Evolutionary conservation across 495 filamentous ascomycete species (phyloP), one percentile per base, ranked within the genome.

Genomic region (Hyaloscypha variabilis): DNA sequence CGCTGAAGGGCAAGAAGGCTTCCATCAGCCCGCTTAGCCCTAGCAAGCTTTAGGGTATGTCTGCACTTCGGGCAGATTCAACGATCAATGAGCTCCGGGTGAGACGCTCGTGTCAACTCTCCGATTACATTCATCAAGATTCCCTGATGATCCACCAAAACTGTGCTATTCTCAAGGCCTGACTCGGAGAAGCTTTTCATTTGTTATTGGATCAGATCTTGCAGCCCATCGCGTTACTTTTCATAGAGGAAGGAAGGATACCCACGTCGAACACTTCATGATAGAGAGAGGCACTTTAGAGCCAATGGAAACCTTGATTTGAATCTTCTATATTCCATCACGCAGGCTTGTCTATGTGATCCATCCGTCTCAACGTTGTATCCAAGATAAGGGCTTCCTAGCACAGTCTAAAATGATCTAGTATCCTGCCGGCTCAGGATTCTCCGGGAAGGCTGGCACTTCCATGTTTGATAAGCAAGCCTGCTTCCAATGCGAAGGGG

Each of bases 401-500:
- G 39, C 39, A 17, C 39, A 11, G 39, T 46, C 13, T 8, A 64
- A 25, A 50, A n/a, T n/a, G 42, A 61, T 64, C 70, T 76, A 86
- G 65, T 79, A 83, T 0, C 88, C 87, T 57, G 83, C 85, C 61
- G 77, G 83, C 68, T 88, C 84, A 0, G 76, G 78, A 69, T 74
- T 79, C 61, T 72, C 68, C 0, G 88, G 87, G 58, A 89, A 81
- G 0, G 78, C 77, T 0, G 83, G 79, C 54, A 74, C 74, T 63
- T 88, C 84, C 49, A 90, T 65, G 67, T 94, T 93, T 36, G 79
- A 77, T 19, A 79, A 73, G 74, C 95, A 99, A 54, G 91, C 87
- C 55, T 82, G 73, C 71, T 85, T 89, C 94, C 92, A 97, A 71
- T 90, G 84, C 56, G 79, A 75, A 0, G 95, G 95, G 6, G 91